A percentile compares a stretch with the other conserved stretches of the same genome.
Evolutionary conservation across 192 early-diverging fungal genomes (phyloP).

Genomic region (Backusella psychrophila): DNA sequence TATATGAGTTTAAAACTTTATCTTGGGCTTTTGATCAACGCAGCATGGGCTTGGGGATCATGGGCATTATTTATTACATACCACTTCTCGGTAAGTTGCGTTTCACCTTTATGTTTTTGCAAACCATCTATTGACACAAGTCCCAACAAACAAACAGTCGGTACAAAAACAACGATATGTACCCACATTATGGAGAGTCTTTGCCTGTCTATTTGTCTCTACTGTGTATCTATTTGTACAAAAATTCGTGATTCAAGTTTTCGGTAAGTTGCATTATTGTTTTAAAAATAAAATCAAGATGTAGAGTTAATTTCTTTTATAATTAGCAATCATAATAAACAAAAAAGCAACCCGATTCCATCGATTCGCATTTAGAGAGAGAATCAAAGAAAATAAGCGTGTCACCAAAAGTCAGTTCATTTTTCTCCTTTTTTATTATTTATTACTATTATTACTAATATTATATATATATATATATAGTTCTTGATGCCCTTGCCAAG

Average conservation of each 20-base stretch:
- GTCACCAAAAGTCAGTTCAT: slow-evolving; percentile 17
- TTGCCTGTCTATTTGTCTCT: slow-evolving; percentile 25
- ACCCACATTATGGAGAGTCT: slow-evolving; percentile 9
- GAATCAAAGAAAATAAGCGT: slow-evolving; percentile 27
- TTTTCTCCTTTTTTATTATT: neutral
- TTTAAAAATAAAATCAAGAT: neutral
- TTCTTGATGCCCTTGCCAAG: slow-evolving; percentile 29
- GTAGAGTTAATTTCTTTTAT: neutral
- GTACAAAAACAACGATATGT: slow-evolving; percentile 27
- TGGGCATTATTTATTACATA: slow-evolving; percentile 24
- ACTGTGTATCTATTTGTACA: slow-evolving; percentile 23
- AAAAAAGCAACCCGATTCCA: slow-evolving; percentile 31
- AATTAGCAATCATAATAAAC: neutral
- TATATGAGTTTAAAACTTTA: slow-evolving; percentile 28
- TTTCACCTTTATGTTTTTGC: neutral
- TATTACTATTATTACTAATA: neutral
- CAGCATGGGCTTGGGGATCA: slow-evolving; percentile 30
- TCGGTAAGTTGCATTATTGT: slow-evolving; percentile 18
- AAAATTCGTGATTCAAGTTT: slow-evolving; percentile 28
- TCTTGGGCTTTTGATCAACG: slow-evolving; percentile 17
- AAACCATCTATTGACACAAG: neutral
- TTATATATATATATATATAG: slow-evolving; percentile 11
- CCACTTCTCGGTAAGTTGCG: slow-evolving; percentile 12
- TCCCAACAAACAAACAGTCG: neutral
- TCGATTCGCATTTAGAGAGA: slow-evolving; percentile 28